Base-by-base conservation (phyloP, 768 basidiomycete genomes). In the Antrodiella citrinella region DNA sequence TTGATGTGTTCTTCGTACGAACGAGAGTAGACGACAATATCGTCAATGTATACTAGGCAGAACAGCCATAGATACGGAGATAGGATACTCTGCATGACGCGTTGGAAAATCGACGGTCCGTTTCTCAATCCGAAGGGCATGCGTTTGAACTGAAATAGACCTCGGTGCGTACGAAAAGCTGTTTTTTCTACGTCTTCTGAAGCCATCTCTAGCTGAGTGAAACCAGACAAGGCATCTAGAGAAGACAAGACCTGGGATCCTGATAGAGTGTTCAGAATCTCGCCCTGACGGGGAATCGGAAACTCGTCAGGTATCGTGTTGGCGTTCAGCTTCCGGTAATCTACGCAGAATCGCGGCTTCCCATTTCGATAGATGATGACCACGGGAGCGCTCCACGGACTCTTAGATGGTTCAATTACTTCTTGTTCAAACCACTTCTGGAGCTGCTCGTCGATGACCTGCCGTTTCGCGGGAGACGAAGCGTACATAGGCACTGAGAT, bases 171-270 rank as follows among this genome's bases (percentile, higher is more conserved):
- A 10, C 57, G 47, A 58, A 74, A 72, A 0, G 67, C 67, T 1
- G 67, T 71, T 47, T 70, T 70, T 63, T 62, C 64, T 45, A 68
- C 65, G 50, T 69, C n/a, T n/a, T n/a, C n/a, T n/a, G n/a, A n/a
- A n/a, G n/a, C n/a, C n/a, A n/a, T n/a, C 57, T 0, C 67, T n/a
- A 72, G 50, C 49, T 76, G 74, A 0, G 67, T 71, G 48, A 73
- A 76, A 5, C 72, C 69, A 0, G 72, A 60, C 0, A 69, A 48
- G 0, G 68, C 66, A 54, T 72, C 69, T 4, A 73, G 53, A 0
- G 67, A 58, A 0, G 68, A 61, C 1, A 74, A 52, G 4, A 48
- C 52, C 35, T 54, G 62, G 0, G 60, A 50, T n/a, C 57, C 65
- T 48, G 61, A 59, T 0, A 64, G 62, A 5, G 60, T n/a, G n/a